Percentiles rank a stretch among this genome's conserved stretches.
These are phyloP conservation scores for Emmonsiellopsis sp. DNA, from an alignment of 2,329 filamentous ascomycete species.

Conservation along the genomic window DNA sequence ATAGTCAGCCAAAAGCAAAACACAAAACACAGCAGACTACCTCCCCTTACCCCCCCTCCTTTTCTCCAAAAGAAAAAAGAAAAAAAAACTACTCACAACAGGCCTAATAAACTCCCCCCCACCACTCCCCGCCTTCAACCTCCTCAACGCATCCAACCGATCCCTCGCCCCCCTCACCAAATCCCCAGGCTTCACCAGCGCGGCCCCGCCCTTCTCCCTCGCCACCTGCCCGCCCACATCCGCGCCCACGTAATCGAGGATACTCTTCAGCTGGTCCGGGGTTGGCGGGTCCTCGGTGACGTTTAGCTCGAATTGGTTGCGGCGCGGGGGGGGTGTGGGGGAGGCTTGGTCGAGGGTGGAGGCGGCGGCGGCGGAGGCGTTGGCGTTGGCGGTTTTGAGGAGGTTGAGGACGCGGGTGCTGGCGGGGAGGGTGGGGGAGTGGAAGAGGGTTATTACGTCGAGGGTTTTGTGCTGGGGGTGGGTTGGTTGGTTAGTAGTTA, in stretches of 20 bases:
- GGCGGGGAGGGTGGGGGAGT: conserved; percentile 64
- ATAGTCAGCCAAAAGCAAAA: conserved; percentile 4
- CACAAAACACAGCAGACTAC: too few species aligned
- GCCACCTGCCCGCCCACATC: conserved; percentile 55
- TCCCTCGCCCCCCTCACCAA: conserved; percentile 66
- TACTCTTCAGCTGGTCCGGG: conserved; percentile 68
- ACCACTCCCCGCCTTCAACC: conserved; percentile 58
- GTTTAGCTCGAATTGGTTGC: conserved; percentile 72
- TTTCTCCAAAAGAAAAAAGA: conserved; percentile 1
- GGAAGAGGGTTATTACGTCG: conserved; percentile 94
- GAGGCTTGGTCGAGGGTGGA: conserved; percentile 68
- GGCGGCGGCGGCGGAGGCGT: conserved; percentile 45
- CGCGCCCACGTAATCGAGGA: conserved; percentile 69
- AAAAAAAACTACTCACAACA: conserved; percentile 47
- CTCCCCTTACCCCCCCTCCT: not conserved
- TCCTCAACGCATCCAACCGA: conserved; percentile 68
- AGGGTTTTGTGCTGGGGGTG: conserved; percentile 58
- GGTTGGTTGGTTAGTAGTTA: not conserved
- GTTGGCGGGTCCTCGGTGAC: conserved; percentile 75
- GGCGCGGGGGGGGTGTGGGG: conserved; percentile 49
- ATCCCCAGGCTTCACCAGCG: conserved; percentile 51
- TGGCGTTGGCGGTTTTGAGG: conserved; percentile 70
- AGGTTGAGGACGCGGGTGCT: conserved; percentile 65
- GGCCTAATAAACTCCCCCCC: conserved; percentile 56
- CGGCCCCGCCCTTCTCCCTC: conserved; percentile 29